Percentiles rank a stretch among this genome's conserved stretches.
These are phyloP conservation scores for Westerdykella ornata DNA, from an alignment of 2,329 filamentous ascomycete genomes.

Conservation along the genomic window DNA sequence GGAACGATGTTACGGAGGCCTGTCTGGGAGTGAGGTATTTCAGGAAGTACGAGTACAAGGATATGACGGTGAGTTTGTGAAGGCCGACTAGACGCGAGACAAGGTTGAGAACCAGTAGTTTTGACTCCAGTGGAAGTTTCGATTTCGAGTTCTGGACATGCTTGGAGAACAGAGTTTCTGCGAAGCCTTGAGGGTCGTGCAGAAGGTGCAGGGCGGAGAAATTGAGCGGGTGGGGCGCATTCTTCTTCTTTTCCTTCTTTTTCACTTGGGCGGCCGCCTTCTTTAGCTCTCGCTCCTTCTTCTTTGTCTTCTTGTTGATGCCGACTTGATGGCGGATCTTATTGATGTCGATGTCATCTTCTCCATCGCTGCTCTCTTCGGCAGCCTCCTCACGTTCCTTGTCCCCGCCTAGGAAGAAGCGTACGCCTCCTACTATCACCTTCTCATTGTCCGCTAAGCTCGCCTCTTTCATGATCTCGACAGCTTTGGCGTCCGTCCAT, in stretches of 20 bases:
- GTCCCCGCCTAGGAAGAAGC: conserved; percentile 94
- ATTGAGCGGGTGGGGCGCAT: conserved; percentile 79
- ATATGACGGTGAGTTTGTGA: conserved; percentile 83
- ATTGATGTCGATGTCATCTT: conserved; percentile 65
- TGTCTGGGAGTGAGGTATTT: conserved; percentile 83
- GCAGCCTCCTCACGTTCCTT: conserved; percentile 84
- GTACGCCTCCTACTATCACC: conserved; percentile 76
- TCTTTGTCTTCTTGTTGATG: conserved; percentile 96
- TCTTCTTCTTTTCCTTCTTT: conserved; percentile 76
- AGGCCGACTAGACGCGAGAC: conserved; percentile 86
- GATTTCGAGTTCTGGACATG: conserved; percentile 83
- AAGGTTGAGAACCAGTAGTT: conserved; percentile 80
- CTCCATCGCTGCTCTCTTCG: conserved; percentile 77
- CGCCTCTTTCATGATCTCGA: conserved; percentile 98
- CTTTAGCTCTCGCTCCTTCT: conserved; percentile 70
- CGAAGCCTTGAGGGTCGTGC: conserved; percentile 90
- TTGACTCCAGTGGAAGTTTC: conserved; percentile 80
- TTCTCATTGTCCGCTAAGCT: conserved; percentile 87
- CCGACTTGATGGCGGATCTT: conserved; percentile 76
- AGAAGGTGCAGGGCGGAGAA: conserved; percentile 93
- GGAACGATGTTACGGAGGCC: conserved; percentile 82
- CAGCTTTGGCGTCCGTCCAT: conserved; percentile 89
- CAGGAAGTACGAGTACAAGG: conserved; percentile 93
- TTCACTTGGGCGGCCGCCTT: conserved; percentile 78
- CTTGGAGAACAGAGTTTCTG: conserved; percentile 81